Percentiles rank a stretch among this genome's conserved stretches.
Evolutionary conservation across 257 asterid genomes (phyloP).

Genomic region (Asclepias syriaca): DNA sequence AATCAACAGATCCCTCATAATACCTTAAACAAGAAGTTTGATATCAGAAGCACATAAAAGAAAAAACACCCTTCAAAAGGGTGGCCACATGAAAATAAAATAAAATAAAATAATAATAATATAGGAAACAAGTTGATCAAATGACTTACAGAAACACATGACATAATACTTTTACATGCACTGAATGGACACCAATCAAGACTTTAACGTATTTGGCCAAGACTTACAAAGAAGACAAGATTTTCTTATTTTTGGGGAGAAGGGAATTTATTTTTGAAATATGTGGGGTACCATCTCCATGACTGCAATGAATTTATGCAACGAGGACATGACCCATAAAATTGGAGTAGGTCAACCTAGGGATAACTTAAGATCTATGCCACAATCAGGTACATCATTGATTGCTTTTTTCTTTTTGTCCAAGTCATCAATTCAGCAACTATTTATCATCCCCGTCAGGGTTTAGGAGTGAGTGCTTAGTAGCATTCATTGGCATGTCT

Average conservation of each 20-base stretch:
- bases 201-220: background rate
- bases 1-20: background rate
- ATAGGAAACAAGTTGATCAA: background rate
- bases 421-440: background rate
- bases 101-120: no score
- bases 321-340: background rate
- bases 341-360: background rate
- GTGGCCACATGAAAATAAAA: background rate
- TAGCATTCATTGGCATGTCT: background rate
- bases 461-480: background rate
- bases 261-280: background rate
- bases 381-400: no score
- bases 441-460: background rate
- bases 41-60: background rate
- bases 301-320: background rate
- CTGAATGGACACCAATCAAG: background rate
- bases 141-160: background rate
- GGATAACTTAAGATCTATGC: no score
- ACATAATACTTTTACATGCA: background rate
- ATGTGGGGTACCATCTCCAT: background rate
- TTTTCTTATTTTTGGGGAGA: background rate
- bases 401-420: no score
- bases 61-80: background rate
- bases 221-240: background rate
- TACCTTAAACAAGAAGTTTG: background rate